Evolutionary conservation across 345 rosid genomes (phyloP).

Genomic region (Linum usitatissimum): DNA sequence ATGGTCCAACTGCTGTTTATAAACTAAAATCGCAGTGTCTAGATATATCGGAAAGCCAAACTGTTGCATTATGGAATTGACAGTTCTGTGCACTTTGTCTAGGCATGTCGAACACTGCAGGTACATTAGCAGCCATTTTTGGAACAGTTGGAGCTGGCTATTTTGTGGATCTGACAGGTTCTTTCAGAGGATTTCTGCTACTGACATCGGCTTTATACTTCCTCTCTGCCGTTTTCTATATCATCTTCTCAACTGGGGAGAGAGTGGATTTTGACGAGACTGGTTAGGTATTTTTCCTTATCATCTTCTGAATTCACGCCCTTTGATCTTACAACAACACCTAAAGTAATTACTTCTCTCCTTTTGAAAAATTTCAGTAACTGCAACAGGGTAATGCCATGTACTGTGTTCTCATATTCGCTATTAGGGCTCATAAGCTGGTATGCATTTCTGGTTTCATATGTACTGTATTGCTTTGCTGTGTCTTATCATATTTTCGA

Average conservation of each 20-base stretch:
- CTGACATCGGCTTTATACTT: slow-evolving; percentile 62
- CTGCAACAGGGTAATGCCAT: neutral
- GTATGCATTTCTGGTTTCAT: neutral
- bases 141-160: slow-evolving; percentile 96
- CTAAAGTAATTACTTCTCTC: neutral
- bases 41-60: neutral
- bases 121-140: slow-evolving; percentile 78
- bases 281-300: slow-evolving; percentile 26
- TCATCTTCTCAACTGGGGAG: slow-evolving; percentile 66
- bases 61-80: neutral
- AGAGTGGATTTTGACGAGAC: slow-evolving; percentile 55
- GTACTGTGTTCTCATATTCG: neutral
- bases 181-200: slow-evolving; percentile 82
- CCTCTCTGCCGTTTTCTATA: slow-evolving; percentile 67
- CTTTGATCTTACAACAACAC: neutral
- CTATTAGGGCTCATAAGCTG: neutral
- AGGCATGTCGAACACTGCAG: slow-evolving; percentile 85
- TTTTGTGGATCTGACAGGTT: slow-evolving; percentile 79
- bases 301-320: neutral
- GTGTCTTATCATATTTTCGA: too few relatives aligned
- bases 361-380: too few relatives aligned
- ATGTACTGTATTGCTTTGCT: neutral
- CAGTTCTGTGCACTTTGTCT: neutral
- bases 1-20: neutral
- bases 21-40: neutral